Percentiles rank a stretch among this genome's conserved stretches.
These are phyloP conservation scores for Acer campestre DNA, from an alignment of 345 rosid species.

Conservation along the genomic window DNA sequence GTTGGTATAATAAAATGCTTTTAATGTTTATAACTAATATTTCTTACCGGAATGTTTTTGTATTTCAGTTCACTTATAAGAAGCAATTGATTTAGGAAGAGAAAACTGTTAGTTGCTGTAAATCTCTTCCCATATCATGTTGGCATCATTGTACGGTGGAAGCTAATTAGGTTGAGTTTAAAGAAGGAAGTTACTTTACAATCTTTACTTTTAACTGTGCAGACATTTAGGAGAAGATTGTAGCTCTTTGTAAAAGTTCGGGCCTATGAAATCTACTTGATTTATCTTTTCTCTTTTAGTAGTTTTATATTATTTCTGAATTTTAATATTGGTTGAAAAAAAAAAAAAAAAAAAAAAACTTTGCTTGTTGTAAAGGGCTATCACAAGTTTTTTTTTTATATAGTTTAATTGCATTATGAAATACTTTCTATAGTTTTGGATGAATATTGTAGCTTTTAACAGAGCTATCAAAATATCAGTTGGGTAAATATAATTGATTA, in stretches of 20 bases:
- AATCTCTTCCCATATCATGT: neutral
- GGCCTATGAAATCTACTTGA: neutral
- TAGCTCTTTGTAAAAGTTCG: neutral
- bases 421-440: too few relatives aligned
- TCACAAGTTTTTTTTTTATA: too few relatives aligned
- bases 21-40: too few relatives aligned
- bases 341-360: neutral
- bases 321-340: neutral
- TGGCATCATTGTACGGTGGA: neutral
- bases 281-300: neutral
- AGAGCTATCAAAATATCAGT: too few relatives aligned
- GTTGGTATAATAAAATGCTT: too few relatives aligned
- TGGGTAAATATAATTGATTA: too few relatives aligned
- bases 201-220: neutral
- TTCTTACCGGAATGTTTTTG: neutral
- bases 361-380: too few relatives aligned
- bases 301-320: neutral
- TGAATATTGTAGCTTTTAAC: conserved; percentile 8
- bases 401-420: too few relatives aligned
- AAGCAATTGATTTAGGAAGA: neutral
- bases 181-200: neutral
- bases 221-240: neutral
- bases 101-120: neutral
- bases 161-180: neutral
- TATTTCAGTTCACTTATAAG: neutral